Percentiles rank a stretch among this genome's conserved stretches.
These are phyloP conservation scores for Neofusicoccum sp. DNA, from an alignment of 2,329 filamentous ascomycete species.

Conservation along the genomic window DNA sequence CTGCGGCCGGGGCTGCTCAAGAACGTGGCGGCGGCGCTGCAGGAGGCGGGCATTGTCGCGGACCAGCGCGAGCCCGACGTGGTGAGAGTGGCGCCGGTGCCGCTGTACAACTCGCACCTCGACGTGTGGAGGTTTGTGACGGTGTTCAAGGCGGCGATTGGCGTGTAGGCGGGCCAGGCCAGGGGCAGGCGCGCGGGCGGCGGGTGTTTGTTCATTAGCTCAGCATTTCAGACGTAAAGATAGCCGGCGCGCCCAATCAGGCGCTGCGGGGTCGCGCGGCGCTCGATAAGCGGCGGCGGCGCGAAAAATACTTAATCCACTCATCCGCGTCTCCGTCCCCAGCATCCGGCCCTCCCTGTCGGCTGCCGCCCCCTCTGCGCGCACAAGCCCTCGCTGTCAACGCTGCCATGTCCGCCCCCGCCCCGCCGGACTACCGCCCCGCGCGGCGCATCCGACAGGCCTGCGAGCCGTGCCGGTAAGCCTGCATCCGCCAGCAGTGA, in stretches of 20 bases:
- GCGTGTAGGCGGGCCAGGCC: neutral
- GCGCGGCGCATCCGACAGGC: constrained; percentile 26
- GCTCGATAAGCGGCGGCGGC: neutral
- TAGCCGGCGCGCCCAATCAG: neutral
- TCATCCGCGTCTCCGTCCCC: constrained; percentile 6
- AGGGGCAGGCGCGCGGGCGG: neutral
- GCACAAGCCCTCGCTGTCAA: no score
- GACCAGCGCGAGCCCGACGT: constrained; percentile 20
- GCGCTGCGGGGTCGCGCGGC: neutral
- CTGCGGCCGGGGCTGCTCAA: constrained; percentile 35
- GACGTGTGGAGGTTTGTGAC: constrained; percentile 12
- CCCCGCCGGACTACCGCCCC: constrained; percentile 12
- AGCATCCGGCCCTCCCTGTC: neutral
- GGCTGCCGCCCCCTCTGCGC: neutral
- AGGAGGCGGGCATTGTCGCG: constrained; percentile 14
- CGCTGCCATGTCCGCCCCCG: neutral
- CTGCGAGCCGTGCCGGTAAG: constrained; percentile 39
- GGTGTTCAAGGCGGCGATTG: constrained; percentile 1
- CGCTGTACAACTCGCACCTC: constrained; percentile 17
- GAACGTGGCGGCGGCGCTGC: constrained; percentile 8
- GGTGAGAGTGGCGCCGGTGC: constrained; percentile 19
- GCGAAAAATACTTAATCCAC: neutral
- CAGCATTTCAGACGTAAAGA: neutral
- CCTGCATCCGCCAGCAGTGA: neutral
- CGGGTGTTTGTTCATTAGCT: neutral